Evolutionary conservation across 257 asterid species (phyloP).

Genomic region (Nicotiana tabacum): DNA sequence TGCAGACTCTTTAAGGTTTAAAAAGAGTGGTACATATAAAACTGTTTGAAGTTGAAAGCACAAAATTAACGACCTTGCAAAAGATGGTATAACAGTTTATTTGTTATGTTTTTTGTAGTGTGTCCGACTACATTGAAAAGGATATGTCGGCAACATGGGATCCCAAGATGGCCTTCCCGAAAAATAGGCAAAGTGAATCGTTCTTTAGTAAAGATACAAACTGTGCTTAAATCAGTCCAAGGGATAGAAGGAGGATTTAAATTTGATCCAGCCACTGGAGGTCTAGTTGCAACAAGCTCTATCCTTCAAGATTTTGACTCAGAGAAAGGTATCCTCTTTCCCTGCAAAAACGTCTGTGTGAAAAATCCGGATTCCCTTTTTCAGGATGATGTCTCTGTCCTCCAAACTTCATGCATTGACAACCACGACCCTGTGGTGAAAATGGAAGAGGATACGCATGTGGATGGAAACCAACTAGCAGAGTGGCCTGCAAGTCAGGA

Average conservation of each 20-base stretch:
- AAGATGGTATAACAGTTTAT: background rate
- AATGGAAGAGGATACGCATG: constrained; percentile 41
- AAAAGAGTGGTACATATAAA: background rate
- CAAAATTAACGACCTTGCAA: background rate
- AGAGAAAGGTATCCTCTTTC: constrained; percentile 10
- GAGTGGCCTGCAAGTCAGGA: constrained; percentile 24
- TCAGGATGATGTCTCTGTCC: constrained; percentile 19
- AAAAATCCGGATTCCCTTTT: constrained; percentile 19
- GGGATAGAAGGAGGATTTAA: constrained; percentile 73
- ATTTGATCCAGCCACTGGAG: constrained; percentile 56
- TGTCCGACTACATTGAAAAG: constrained; percentile 91
- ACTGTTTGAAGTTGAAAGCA: background rate
- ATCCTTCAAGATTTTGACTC: constrained; percentile 34
- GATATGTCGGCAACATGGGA: constrained; percentile 85
- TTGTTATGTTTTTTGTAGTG: constrained; percentile 37
- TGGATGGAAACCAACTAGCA: constrained; percentile 25
- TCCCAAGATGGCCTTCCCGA: constrained; percentile 92
- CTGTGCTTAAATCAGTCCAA: constrained; percentile 74
- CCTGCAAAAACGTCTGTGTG: constrained; percentile 15
- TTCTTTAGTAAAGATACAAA: constrained; percentile 65
- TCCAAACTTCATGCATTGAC: constrained; percentile 26
- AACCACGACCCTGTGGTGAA: constrained; percentile 35
- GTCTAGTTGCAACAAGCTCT: constrained; percentile 42
- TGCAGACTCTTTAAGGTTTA: background rate
- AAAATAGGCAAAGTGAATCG: constrained; percentile 83